phyloP scores from a whole-genome alignment of 768 basidiomycete genomes.

The Amanita rubescens region DNA sequence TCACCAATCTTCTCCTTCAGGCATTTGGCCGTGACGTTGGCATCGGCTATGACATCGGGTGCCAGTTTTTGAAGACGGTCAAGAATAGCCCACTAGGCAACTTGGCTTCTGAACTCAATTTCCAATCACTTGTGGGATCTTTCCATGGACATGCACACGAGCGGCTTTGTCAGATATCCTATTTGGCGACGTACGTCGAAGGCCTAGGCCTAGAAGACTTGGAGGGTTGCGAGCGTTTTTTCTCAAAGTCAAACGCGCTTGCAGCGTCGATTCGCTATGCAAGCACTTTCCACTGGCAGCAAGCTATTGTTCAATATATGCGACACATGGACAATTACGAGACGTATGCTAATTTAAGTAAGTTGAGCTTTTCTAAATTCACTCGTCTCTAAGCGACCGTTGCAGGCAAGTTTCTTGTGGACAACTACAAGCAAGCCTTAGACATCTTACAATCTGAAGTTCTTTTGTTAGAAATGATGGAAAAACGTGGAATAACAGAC shows the following conservation, averaged over 20 bases:
- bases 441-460: slow-evolving; percentile 10
- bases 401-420: slow-evolving; percentile 10
- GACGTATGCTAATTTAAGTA: slow-evolving; percentile 17
- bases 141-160: slow-evolving; percentile 20
- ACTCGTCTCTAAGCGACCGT: neutral
- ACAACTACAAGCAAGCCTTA: slow-evolving; percentile 22
- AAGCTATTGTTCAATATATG: slow-evolving; percentile 13
- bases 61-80: slow-evolving; percentile 18
- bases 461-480: slow-evolving; percentile 5
- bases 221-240: slow-evolving; percentile 15
- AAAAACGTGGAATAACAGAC: neutral
- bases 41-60: slow-evolving; percentile 21
- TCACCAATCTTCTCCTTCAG: neutral
- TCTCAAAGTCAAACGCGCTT: slow-evolving; percentile 15
- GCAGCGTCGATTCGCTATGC: slow-evolving; percentile 13
- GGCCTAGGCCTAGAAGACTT: slow-evolving; percentile 17
- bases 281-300: slow-evolving; percentile 15
- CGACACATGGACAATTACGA: slow-evolving; percentile 14
- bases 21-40: slow-evolving; percentile 1
- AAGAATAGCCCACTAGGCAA: slow-evolving; percentile 12
- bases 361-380: neutral
- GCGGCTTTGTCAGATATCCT: slow-evolving; percentile 14
- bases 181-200: slow-evolving; percentile 14
- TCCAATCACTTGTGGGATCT: slow-evolving; percentile 9
- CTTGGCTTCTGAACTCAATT: slow-evolving; percentile 5